Evolutionary conservation across 1,284 basidiomycete species (phyloP), one percentile per base, ranked within the genome.

Genomic region (Singerocomus inundabilis): DNA sequence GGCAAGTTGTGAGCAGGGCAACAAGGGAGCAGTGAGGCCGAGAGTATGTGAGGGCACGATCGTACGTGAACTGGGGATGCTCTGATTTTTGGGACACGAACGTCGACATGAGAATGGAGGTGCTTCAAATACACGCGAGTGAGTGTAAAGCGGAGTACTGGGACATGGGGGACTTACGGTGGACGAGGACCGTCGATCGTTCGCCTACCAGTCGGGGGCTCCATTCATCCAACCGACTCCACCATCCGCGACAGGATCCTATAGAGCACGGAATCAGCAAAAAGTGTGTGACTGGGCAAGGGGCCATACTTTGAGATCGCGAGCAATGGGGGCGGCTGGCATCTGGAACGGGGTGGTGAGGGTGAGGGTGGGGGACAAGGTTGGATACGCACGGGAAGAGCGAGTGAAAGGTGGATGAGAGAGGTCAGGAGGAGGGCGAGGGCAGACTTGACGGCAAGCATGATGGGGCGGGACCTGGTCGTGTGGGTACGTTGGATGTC

Each of bases 141-240:
- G 13, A 59, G 46, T 33, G 35, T 40, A 10, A 39, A 16, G 7
- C 15, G 12, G 36, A 25, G 44, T 21, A 28, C 32, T 35, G 15
- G 29, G 46, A 43, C 28, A 40, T 31, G 15, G 21, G 21, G 30
- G 13, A 9, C 63, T 52, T 43, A 64, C 61, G 26, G 35, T 35
- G n/a, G 29, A 16, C 28, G 34, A 37, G 28, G 21, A n/a, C 40
- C 36, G n/a, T 33, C 28, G 9, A 35, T 43, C n/a, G n/a, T 25
- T 11, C 21, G 43, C 37, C 45, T 58, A 64, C 62, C 62, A 64
- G 61, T 64, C 62, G 11, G 62, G 61, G 33, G 51, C 41, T 10
- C 50, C 35, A n/a, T 21, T 21, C 21, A 21, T 21, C 21, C 21
- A 21, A 4, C 44, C 32, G 1, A 48, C 49, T 6, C 60, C 48